A percentile compares a stretch with the other conserved stretches of the same genome.
phyloP scores from a whole-genome alignment of 2,329 filamentous ascomycete species.

The Fusarium pseudograminearum region DNA sequence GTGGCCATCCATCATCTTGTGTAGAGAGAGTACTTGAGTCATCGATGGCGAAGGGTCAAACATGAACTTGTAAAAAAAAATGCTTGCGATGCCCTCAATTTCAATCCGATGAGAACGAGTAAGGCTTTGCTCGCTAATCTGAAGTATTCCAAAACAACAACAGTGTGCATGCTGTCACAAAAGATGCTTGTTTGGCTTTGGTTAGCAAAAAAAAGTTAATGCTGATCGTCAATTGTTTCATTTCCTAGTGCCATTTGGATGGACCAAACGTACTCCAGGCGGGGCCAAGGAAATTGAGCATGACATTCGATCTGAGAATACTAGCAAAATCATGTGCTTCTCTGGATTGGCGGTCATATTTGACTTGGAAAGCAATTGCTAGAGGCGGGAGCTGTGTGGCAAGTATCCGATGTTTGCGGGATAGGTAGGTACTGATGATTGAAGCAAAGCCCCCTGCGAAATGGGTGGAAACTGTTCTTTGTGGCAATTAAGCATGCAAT shows the following conservation, averaged over 20 bases:
- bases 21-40: background rate
- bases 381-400: background rate
- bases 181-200: background rate
- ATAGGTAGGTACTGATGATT: slow-evolving; percentile 6
- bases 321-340: background rate
- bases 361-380: background rate
- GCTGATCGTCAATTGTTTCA: slow-evolving; percentile 17
- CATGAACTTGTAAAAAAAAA: background rate
- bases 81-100: background rate
- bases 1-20: background rate
- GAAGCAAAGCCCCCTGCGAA: background rate
- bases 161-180: background rate
- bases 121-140: background rate
- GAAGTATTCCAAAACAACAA: background rate
- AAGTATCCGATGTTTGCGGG: background rate
- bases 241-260: slow-evolving; percentile 5
- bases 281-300: slow-evolving; percentile 6
- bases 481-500: slow-evolving; percentile 2
- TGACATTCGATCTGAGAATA: slow-evolving; percentile 8
- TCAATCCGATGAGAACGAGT: background rate
- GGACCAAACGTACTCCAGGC: background rate
- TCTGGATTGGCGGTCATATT: slow-evolving; percentile 1
- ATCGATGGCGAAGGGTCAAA: no score
- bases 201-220: background rate
- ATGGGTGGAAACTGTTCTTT: background rate